Conservation (phyloP, 1,284 basidiomycete genomes). For the Gymnopus androsaceus region DNA sequence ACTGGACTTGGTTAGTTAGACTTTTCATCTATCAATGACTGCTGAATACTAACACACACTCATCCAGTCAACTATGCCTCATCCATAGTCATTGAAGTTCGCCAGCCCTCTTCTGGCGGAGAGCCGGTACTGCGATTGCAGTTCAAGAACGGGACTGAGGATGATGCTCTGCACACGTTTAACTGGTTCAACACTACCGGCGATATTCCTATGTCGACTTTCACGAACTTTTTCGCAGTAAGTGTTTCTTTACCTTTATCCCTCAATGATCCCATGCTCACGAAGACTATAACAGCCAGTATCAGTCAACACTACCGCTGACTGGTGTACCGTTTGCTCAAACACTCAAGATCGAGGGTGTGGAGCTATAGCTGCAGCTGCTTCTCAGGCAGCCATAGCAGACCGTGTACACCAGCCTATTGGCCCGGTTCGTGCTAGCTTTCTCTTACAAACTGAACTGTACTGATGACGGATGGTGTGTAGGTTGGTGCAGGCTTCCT, state of each 20-base stretch:
- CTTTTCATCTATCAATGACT: not conserved
- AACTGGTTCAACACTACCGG: conserved; percentile 62
- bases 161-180: conserved; percentile 54
- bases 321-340: conserved; percentile 62
- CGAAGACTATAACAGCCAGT: conserved; percentile 38
- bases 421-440: conserved; percentile 55
- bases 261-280: conserved; percentile 1
- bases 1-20: conserved; percentile 59
- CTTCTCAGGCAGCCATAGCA: conserved; percentile 30
- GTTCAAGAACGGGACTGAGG: conserved; percentile 77
- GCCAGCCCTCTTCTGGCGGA: conserved; percentile 47
- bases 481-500: conserved; percentile 55
- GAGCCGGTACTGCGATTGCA: conserved; percentile 66
- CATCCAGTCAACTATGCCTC: conserved; percentile 71
- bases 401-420: conserved; percentile 40
- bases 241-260: conserved; percentile 17
- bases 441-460: no score
- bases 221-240: conserved; percentile 54
- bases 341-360: conserved; percentile 62
- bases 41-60: not conserved
- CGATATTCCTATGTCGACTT: conserved; percentile 59
- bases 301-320: conserved; percentile 51
- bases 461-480: no score
- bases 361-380: conserved; percentile 43
- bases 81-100: conserved; percentile 70